These are phyloP conservation scores for Lyophyllum semitale DNA, from an alignment of 768 basidiomycete genomes.

Conservation along the genomic window DNA sequence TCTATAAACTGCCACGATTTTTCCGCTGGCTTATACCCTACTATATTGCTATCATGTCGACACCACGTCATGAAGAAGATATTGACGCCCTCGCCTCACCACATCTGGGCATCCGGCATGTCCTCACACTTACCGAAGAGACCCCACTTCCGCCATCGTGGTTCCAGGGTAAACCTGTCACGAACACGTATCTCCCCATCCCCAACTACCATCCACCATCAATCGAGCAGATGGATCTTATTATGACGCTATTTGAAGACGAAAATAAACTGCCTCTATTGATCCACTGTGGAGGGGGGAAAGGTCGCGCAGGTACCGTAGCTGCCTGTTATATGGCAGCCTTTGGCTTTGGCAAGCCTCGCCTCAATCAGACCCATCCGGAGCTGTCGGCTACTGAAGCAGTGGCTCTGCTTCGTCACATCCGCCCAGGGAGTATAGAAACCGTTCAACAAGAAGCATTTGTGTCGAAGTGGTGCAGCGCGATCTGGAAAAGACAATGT, in stretches of 20 bases:
- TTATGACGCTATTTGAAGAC: slow-evolving; percentile 49
- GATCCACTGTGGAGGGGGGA: slow-evolving; percentile 65
- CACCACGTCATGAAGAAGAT: slow-evolving; percentile 51
- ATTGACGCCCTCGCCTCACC: slow-evolving; percentile 46
- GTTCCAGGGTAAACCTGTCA: slow-evolving; percentile 46
- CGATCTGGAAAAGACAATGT: slow-evolving; percentile 59
- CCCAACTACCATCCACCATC: slow-evolving; percentile 55
- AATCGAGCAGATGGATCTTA: slow-evolving; percentile 61
- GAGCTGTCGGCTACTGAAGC: slow-evolving; percentile 50
- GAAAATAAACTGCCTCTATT: slow-evolving; percentile 48
- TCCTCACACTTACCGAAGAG: slow-evolving; percentile 62
- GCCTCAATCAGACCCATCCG: slow-evolving; percentile 43
- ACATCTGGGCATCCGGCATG: slow-evolving; percentile 54
- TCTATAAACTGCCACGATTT: slow-evolving; percentile 53
- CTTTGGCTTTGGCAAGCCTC: slow-evolving; percentile 51
- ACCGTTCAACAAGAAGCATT: slow-evolving; percentile 58
- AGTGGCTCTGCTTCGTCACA: slow-evolving; percentile 43
- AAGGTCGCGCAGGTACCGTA: slow-evolving; percentile 63
- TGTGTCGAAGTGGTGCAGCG: slow-evolving; percentile 57
- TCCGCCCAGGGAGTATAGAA: slow-evolving; percentile 61
- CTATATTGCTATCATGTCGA: slow-evolving; percentile 62
- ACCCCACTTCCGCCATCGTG: slow-evolving; percentile 46
- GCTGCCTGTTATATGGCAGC: slow-evolving; percentile 62
- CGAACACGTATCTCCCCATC: slow-evolving; percentile 58
- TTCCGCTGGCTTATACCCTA: slow-evolving; percentile 66